Conservation (phyloP, 352 stramenopile genomes). For the Phytophthora rubi region DNA sequence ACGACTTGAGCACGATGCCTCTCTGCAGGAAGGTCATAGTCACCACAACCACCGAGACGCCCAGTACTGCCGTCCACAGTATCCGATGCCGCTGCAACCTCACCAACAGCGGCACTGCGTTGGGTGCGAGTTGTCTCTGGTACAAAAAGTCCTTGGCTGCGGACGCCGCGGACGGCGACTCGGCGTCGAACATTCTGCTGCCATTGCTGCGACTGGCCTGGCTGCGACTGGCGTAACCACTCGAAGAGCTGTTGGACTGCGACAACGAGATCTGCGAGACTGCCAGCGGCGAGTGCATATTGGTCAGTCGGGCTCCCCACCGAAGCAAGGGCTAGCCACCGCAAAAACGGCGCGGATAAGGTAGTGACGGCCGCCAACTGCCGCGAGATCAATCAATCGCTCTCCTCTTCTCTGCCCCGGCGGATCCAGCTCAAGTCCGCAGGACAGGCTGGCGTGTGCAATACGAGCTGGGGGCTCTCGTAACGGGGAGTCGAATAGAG, state of each 20-base stretch:
- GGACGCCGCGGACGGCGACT: constrained; percentile 30
- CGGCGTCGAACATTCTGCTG: constrained; percentile 45
- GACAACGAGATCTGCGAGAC: constrained; percentile 78
- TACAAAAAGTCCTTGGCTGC: constrained; percentile 45
- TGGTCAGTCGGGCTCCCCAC: background rate
- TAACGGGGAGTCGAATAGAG: constrained; percentile 11
- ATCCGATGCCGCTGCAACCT: constrained; percentile 49
- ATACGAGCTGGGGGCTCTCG: constrained; percentile 15
- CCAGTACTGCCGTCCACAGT: constrained; percentile 33
- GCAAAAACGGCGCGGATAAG: constrained; percentile 9
- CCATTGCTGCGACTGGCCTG: constrained; percentile 29
- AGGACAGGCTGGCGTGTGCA: constrained; percentile 42
- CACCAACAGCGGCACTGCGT: constrained; percentile 53
- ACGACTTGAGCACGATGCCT: constrained; percentile 48
- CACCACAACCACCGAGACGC: constrained; percentile 24
- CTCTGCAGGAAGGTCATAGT: constrained; percentile 42
- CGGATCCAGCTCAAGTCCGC: constrained; percentile 18
- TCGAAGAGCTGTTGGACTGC: constrained; percentile 42
- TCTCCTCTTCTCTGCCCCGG: constrained; percentile 20
- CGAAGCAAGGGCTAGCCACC: background rate
- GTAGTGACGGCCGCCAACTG: constrained; percentile 26
- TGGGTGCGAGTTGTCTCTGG: constrained; percentile 36
- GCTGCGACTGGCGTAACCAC: constrained; percentile 24
- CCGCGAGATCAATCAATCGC: background rate
- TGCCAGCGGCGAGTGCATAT: constrained; percentile 63